Evolutionary conservation across 495 filamentous ascomycete genomes (phyloP).

Genomic region (Lasiosphaeria ovina): DNA sequence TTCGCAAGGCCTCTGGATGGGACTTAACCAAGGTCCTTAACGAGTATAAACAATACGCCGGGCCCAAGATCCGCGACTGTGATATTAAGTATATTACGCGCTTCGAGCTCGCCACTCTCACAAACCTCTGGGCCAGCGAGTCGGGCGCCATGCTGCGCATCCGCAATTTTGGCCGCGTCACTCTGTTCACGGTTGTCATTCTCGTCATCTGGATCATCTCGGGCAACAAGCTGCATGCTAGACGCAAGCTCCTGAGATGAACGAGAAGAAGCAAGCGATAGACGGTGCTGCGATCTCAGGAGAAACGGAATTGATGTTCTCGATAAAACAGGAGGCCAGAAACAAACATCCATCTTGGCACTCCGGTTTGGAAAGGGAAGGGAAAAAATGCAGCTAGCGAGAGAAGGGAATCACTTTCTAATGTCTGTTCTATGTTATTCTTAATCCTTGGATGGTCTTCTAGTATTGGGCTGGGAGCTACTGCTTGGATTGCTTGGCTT

Average conservation of each 20-base stretch:
- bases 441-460: too few species aligned
- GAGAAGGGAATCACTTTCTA: too few species aligned
- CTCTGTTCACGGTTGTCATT: constrained; percentile 25
- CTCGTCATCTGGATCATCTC: constrained; percentile 30
- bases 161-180: constrained; percentile 25
- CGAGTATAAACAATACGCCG: constrained; percentile 69
- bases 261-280: neutral
- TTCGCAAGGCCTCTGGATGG: constrained; percentile 67
- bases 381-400: too few species aligned
- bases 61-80: constrained; percentile 57
- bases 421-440: too few species aligned
- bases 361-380: too few species aligned
- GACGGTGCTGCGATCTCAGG: neutral
- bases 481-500: too few species aligned
- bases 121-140: constrained; percentile 23
- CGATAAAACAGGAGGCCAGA: too few species aligned
- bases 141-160: constrained; percentile 14
- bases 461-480: too few species aligned
- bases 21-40: constrained; percentile 51
- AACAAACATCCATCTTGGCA: too few species aligned
- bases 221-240: constrained; percentile 15
- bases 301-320: too few species aligned
- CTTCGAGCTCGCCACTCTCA: constrained; percentile 35
- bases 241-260: constrained; percentile 10
- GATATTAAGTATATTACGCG: constrained; percentile 50